Base-by-base conservation (phyloP, 2,329 filamentous ascomycete species). In the Nemania sp. region DNA sequence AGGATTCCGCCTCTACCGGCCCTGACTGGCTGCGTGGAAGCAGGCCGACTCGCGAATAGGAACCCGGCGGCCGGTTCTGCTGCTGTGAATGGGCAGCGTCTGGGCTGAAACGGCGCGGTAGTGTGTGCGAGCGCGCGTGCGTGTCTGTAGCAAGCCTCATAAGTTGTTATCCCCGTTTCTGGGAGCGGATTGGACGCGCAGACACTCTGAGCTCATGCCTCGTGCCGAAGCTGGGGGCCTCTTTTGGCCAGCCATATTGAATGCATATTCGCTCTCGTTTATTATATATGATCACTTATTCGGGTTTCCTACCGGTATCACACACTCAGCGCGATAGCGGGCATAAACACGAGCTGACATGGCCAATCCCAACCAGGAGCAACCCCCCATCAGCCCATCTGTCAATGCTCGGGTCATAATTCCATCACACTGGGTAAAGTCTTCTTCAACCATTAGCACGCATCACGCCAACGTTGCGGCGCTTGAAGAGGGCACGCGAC, bases 361-460 rank as follows among this genome's bases (percentile, higher is more conserved):
- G 20, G 23, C 56, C 56, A 58, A 58, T 58, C 52, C 44, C 19
- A 47, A 39, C 41, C n/a, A 14, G 11, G 22, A 45, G 31, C 46
- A 24, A 33, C 54, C 54, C 54, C 50, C 54, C 54, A 54, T 54
- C 51, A 57, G 19, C 30, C 34, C 34, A 31, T 50, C 42, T 26
- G 17, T 17, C 26, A 19, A 43, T 54, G 33, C 45, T 30, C 42
- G 31, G 46, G 20, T 33, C 19, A 39, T 34, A 41, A 53, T 15
- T 20, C 26, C 22, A 14, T 53, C 46, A 52, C 49, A 46, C 42
- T 31, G 34, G 14, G 22, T 40, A 30, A 20, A 14, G 46, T 49
- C 28, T 23, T 20, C 36, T 41, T 43, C 36, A 46, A 31, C 54
- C 47, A 49, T 54, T 49, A 30, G 34, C 20, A n/a, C n/a, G n/a